Percentiles rank a stretch among this genome's conserved stretches.
Evolutionary conservation across 176 grass and related monocot species (phyloP).

Genomic region (Stipa capillata): DNA sequence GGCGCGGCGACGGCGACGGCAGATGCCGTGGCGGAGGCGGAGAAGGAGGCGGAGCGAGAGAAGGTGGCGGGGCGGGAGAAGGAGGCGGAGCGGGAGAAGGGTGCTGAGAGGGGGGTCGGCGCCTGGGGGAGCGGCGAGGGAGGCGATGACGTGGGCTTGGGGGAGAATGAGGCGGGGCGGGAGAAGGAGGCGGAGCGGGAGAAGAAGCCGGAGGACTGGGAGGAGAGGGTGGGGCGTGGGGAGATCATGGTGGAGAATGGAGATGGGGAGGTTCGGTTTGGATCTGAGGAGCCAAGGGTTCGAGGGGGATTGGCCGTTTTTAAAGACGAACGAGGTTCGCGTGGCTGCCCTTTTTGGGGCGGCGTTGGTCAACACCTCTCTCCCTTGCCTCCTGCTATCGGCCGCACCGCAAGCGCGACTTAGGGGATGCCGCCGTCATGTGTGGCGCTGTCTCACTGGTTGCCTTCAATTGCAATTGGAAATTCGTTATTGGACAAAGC

Average conservation of each 20-base stretch:
- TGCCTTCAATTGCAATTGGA: neutral
- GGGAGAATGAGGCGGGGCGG: neutral
- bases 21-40: neutral
- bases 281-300: neutral
- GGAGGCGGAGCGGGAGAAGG: neutral
- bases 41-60: slow-evolving; percentile 11
- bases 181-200: too few relatives aligned
- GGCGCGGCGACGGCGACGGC: neutral
- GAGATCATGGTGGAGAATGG: slow-evolving; percentile 18
- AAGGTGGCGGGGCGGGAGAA: neutral
- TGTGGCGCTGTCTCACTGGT: neutral
- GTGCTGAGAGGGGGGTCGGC: slow-evolving; percentile 3
- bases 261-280: neutral
- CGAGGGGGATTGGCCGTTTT: neutral
- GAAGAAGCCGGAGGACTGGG: too few relatives aligned
- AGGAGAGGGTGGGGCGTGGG: slow-evolving; percentile 29
- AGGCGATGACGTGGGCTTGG: neutral
- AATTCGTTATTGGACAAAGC: too few relatives aligned
- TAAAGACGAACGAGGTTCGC: neutral
- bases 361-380: neutral
- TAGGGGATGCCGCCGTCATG: neutral
- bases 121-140: slow-evolving; percentile 3
- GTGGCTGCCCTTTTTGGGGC: neutral
- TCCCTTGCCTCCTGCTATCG: neutral
- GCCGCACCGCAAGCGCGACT: neutral